phyloP scores from a whole-genome alignment of 2,329 filamentous ascomycete genomes.

The Scedosporium aurantiacum region DNA sequence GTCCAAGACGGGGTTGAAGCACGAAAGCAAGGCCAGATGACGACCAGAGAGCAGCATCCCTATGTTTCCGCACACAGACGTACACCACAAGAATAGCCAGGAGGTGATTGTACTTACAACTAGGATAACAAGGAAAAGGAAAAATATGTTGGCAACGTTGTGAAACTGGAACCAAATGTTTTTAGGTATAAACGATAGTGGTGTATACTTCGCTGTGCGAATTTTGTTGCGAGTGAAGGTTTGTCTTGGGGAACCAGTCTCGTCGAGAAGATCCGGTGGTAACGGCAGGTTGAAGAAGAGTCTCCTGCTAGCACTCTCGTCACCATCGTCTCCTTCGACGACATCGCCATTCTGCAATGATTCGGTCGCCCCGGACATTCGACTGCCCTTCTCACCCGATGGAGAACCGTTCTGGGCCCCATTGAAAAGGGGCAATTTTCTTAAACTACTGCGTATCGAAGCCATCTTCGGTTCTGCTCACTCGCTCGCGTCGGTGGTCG shows the following conservation, averaged over 20 bases:
- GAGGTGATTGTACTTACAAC: slow-evolving; percentile 50
- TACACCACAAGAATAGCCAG: background rate
- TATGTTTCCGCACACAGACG: background rate
- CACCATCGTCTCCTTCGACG: slow-evolving; percentile 23
- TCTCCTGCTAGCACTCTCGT: slow-evolving; percentile 36
- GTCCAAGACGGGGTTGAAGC: no score
- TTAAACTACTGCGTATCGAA: slow-evolving; percentile 62
- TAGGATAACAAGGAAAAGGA: slow-evolving; percentile 90
- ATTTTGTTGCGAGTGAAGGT: slow-evolving; percentile 89
- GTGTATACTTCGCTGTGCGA: slow-evolving; percentile 92
- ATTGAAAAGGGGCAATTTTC: slow-evolving; percentile 73
- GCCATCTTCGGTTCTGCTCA: slow-evolving; percentile 92
- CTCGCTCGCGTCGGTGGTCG: slow-evolving; percentile 14
- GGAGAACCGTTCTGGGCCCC: slow-evolving; percentile 52
- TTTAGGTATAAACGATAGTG: slow-evolving; percentile 88
- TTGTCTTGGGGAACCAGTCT: slow-evolving; percentile 62
- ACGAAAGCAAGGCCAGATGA: background rate
- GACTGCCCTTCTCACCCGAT: slow-evolving; percentile 57
- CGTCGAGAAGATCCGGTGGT: slow-evolving; percentile 63
- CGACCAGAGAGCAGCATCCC: background rate
- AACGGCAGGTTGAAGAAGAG: slow-evolving; percentile 83
- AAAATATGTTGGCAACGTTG: slow-evolving; percentile 97
- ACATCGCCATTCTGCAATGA: slow-evolving; percentile 16
- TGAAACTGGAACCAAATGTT: slow-evolving; percentile 98
- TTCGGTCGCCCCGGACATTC: slow-evolving; percentile 28